These are phyloP conservation scores for Vickermania ingenoplastis DNA, from an alignment of 208 protist genomes.

Conservation along the genomic window DNA sequence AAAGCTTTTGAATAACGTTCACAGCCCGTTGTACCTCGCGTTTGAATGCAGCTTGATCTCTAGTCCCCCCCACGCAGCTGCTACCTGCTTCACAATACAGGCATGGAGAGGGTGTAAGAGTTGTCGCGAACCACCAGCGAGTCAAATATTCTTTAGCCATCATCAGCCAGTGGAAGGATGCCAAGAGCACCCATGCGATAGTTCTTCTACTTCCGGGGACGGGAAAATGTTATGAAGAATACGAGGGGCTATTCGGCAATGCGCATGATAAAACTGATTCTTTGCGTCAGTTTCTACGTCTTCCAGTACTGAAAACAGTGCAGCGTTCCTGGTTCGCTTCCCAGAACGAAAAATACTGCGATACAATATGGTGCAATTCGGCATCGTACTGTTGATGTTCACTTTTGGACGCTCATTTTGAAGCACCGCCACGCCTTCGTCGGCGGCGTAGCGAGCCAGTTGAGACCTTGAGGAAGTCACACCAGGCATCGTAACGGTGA, in stretches of 20 bases:
- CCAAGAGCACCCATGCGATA: constrained; percentile 40
- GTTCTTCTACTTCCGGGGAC: constrained; percentile 67
- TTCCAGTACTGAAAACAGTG: no score
- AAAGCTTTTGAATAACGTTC: constrained; percentile 18
- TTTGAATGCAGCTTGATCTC: constrained; percentile 54
- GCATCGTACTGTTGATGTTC: background rate
- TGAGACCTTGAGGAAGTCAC: constrained; percentile 51
- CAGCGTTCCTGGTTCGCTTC: no score
- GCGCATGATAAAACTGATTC: constrained; percentile 49
- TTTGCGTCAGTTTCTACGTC: no score
- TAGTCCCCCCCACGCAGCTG: constrained; percentile 47
- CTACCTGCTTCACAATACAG: constrained; percentile 51
- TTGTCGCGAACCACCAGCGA: constrained; percentile 36
- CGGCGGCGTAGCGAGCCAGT: constrained; percentile 61
- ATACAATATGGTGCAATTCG: no score
- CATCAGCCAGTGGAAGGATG: constrained; percentile 60
- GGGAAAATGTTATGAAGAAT: constrained; percentile 70
- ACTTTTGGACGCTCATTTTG: constrained; percentile 23
- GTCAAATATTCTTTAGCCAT: constrained; percentile 44
- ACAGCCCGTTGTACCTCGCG: constrained; percentile 65
- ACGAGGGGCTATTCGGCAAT: constrained; percentile 44
- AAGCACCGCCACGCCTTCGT: constrained; percentile 56
- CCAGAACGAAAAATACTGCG: no score
- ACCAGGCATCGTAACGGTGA: constrained; percentile 71
- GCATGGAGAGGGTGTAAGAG: constrained; percentile 17